Evolutionary conservation across 176 grass and related monocot genomes (phyloP), one percentile per base, ranked within the genome.

Genomic region (Oryza nivara): DNA sequence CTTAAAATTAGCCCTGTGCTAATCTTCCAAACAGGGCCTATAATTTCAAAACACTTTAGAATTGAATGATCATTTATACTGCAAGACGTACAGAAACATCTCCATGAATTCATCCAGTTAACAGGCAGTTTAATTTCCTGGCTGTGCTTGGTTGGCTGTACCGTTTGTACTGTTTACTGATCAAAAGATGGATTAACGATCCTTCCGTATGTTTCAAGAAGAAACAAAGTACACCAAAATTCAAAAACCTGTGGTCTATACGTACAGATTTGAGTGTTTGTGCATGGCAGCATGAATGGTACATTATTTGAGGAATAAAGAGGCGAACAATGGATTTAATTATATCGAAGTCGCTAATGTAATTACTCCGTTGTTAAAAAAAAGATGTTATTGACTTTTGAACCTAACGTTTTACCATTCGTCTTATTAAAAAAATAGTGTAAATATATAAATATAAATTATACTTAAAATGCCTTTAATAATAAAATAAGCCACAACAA

Each of bases 31-130:
- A 26, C 26, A 26, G 26, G 26, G 26, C 26, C 26, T 26, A 7
- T 67, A 23, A 43, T 36, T 41, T 32, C 3, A 61, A 38, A 66
- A n/a, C 70, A 52, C 49, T 76, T 80, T 22, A 70, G 38, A 76
- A 8, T 73, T 80, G n/a, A 68, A 40, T 63, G 82, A 32, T 74
- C 43, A 80, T 84, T 84, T 80, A 84, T 75, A n/a, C 5, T 6
- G 68, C 5, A n/a, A 67, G 9, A 32, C 11, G 87, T 80, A 79
- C 47, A 88, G 1, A 74, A 54, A 20, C 61, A 20, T 15, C 13
- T 14, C 83, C 25, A 26, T 75, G 73, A 49, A 14, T 40, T 63
- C 19, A 68, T 61, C 77, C 20, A 3, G 45, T 74, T 58, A 58
- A 58, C 17, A 71, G 49, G 32, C 64, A 35, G 13, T 34, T 64